phyloP scores from a whole-genome alignment of 192 early-diverging fungal species.

The Diversispora eburnea region DNA sequence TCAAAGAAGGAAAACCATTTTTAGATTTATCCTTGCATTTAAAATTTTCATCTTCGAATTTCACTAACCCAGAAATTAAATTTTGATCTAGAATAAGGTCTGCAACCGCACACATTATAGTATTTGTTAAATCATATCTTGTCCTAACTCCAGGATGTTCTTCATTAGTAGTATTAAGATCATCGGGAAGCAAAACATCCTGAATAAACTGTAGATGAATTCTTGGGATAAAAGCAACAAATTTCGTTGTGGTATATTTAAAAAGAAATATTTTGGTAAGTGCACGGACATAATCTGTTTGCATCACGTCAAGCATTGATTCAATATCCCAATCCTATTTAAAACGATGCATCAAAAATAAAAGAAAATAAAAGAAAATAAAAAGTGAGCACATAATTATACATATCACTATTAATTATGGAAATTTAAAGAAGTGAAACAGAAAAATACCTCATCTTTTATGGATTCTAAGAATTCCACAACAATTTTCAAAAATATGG shows the following conservation, averaged over 20 bases:
- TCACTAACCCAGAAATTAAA: slow-evolving; percentile 46
- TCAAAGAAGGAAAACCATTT: slow-evolving; percentile 45
- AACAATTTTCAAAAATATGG: slow-evolving; percentile 64
- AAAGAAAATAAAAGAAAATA: neutral
- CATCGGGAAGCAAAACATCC: slow-evolving; percentile 65
- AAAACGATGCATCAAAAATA: slow-evolving; percentile 21
- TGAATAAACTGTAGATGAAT: slow-evolving; percentile 66
- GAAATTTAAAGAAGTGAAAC: neutral
- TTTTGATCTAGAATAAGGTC: slow-evolving; percentile 58
- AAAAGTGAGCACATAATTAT: no score
- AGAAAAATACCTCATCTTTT: slow-evolving; percentile 45
- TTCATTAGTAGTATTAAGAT: slow-evolving; percentile 44
- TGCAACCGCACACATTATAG: slow-evolving; percentile 54
- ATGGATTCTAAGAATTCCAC: slow-evolving; percentile 60
- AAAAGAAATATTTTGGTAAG: slow-evolving; percentile 51
- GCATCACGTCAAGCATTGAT: slow-evolving; percentile 61
- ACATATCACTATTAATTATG: no score
- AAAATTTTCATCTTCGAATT: slow-evolving; percentile 49
- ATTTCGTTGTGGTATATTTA: slow-evolving; percentile 47
- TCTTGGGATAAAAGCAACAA: slow-evolving; percentile 52
- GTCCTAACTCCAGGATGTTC: slow-evolving; percentile 48
- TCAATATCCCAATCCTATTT: slow-evolving; percentile 60
- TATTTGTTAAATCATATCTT: slow-evolving; percentile 57
- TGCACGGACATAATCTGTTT: slow-evolving; percentile 59
- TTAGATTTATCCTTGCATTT: slow-evolving; percentile 43